Conservation (phyloP, 495 filamentous ascomycete species). For the Penicillium nucicola region DNA sequence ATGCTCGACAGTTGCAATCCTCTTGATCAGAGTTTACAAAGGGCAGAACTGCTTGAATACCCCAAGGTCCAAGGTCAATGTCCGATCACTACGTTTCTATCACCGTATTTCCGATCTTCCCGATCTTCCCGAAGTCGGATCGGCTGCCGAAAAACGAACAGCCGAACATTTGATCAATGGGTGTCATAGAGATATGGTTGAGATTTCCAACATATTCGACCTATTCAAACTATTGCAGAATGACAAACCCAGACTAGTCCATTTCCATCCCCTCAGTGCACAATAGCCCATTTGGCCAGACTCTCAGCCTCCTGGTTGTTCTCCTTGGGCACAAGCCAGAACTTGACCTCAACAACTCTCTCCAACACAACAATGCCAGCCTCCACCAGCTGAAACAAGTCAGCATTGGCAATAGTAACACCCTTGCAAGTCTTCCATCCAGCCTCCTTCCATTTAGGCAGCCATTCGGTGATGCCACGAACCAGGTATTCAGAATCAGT, state of each 20-base stretch:
- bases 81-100: constrained; percentile 1
- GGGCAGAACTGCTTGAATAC: too few species aligned
- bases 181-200: neutral
- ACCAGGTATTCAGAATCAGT: constrained; percentile 46
- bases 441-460: constrained; percentile 36
- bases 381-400: constrained; percentile 8
- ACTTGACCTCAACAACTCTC: constrained; percentile 3
- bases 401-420: constrained; percentile 10
- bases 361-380: constrained; percentile 5
- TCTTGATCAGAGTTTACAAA: too few species aligned
- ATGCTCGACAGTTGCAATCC: too few species aligned
- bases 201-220: neutral
- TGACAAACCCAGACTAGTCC: neutral
- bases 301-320: neutral
- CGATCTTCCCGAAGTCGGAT: too few species aligned
- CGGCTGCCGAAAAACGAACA: neutral
- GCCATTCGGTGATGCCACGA: constrained; percentile 36
- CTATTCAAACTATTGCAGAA: neutral
- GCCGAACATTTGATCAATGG: neutral
- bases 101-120: neutral
- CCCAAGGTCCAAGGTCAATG: too few species aligned
- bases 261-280: neutral
- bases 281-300: neutral
- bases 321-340: constrained; percentile 12
- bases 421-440: constrained; percentile 27